Percentiles rank a stretch among this genome's conserved stretches.
Evolutionary conservation across 2,329 filamentous ascomycete genomes (phyloP).

Genomic region (Kalmusia sp.): DNA sequence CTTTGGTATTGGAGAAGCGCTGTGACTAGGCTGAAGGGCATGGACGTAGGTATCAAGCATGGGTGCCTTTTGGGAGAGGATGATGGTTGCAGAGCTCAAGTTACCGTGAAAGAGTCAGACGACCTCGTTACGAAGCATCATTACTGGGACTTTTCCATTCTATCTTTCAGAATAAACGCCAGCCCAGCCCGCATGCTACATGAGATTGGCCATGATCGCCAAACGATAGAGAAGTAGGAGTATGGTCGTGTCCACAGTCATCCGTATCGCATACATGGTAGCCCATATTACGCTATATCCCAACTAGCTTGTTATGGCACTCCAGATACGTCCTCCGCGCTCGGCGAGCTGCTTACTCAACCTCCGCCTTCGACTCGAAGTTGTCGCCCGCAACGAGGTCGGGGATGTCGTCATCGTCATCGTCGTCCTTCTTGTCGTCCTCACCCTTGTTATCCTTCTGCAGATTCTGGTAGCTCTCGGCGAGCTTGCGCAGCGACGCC

Average conservation of each 20-base stretch:
- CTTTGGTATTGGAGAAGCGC: too few species aligned
- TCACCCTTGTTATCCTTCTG: conserved; percentile 88
- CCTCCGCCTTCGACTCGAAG: conserved; percentile 88
- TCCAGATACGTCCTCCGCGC: conserved; percentile 24
- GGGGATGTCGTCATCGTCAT: conserved; percentile 83
- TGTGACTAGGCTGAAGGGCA: too few species aligned
- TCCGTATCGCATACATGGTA: conserved; percentile 32
- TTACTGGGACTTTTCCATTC: conserved; percentile 44
- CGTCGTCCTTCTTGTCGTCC: conserved; percentile 71
- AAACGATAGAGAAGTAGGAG: conserved; percentile 25
- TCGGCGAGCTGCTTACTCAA: conserved; percentile 69
- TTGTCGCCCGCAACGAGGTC: conserved; percentile 96
- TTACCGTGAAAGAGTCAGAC: neutral
- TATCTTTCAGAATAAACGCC: conserved; percentile 44
- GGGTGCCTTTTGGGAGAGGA: too few species aligned
- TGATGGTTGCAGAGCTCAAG: too few species aligned
- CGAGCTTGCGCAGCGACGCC: conserved; percentile 95
- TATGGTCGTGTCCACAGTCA: conserved; percentile 20
- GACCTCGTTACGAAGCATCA: neutral
- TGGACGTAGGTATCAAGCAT: too few species aligned
- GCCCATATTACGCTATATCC: conserved; percentile 20
- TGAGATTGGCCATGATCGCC: conserved; percentile 38
- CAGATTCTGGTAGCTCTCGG: conserved; percentile 99
- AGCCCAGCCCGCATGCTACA: conserved; percentile 38
- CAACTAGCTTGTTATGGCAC: conserved; percentile 23